Conservation (phyloP, 257 asterid species). For the Forsythia viridissima region DNA sequence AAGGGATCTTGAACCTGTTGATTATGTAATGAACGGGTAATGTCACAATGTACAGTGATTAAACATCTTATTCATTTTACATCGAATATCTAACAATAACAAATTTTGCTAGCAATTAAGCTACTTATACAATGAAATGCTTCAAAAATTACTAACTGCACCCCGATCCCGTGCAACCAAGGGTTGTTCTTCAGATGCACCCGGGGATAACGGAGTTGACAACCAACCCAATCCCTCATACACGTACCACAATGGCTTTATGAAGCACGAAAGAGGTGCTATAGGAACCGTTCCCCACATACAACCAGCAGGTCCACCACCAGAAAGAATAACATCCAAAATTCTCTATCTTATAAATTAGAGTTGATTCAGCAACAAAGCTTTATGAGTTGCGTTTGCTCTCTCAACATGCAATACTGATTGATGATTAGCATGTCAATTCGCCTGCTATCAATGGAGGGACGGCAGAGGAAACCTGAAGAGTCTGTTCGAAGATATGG, state of each 20-base stretch:
- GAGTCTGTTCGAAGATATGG: constrained; percentile 93
- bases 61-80: not conserved
- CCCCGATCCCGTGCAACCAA: not conserved
- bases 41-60: not conserved
- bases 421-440: constrained; percentile 19
- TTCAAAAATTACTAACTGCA: not conserved
- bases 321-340: not conserved
- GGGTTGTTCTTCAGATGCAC: not conserved
- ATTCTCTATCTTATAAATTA: not conserved
- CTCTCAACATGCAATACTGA: not conserved
- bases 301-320: not conserved
- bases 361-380: not conserved
- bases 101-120: not conserved
- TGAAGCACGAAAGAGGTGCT: not conserved
- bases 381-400: not conserved
- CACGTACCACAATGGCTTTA: not conserved
- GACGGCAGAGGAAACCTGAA: constrained; percentile 57
- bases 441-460: constrained; percentile 77
- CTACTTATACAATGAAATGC: not conserved
- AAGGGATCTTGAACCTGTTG: not conserved
- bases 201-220: not conserved
- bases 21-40: not conserved
- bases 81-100: not conserved
- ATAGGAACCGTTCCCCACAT: not conserved
- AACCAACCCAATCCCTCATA: not conserved